phyloP scores from a whole-genome alignment of 208 protist genomes.

The Naegleria gruberi region DNA sequence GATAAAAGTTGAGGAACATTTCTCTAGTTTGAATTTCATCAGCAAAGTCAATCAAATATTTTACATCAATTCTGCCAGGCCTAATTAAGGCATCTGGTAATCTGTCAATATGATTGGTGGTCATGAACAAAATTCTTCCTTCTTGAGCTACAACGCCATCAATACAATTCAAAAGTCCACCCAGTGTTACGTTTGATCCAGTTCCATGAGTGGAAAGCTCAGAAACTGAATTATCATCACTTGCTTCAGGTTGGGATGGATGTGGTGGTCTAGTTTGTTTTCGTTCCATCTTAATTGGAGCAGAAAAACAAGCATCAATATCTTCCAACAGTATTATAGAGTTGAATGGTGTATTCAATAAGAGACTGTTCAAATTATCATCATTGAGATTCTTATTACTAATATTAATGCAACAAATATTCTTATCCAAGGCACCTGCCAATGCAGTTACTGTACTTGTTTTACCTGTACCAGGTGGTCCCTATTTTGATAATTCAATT shows the following conservation, averaged over 20 bases:
- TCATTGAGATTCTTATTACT: constrained; percentile 69
- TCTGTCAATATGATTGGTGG: constrained; percentile 77
- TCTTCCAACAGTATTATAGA: constrained; percentile 88
- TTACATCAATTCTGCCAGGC: constrained; percentile 75
- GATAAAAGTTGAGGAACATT: constrained; percentile 80
- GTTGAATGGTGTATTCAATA: constrained; percentile 56
- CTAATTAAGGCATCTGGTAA: constrained; percentile 67
- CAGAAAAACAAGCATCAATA: constrained; percentile 58
- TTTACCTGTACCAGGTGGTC: constrained; percentile 73
- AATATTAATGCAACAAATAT: constrained; percentile 82
- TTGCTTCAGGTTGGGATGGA: constrained; percentile 55
- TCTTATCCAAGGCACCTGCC: constrained; percentile 73
- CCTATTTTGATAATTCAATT: no score
- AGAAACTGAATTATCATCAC: not conserved
- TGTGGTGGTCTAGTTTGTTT: constrained; percentile 3
- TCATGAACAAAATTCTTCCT: constrained; percentile 72
- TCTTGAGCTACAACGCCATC: constrained; percentile 86
- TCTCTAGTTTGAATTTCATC: constrained; percentile 52
- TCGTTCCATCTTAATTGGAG: not conserved
- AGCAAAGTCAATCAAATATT: constrained; percentile 65
- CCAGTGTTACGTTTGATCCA: constrained; percentile 59
- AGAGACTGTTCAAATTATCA: constrained; percentile 66
- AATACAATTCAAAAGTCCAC: constrained; percentile 85
- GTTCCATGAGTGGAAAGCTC: not conserved
- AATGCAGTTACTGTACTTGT: constrained; percentile 84